Evolutionary conservation across 2,329 filamentous ascomycete species (phyloP), one percentile per base, ranked within the genome.

Genomic region (Verticillium zaregamsianum): DNA sequence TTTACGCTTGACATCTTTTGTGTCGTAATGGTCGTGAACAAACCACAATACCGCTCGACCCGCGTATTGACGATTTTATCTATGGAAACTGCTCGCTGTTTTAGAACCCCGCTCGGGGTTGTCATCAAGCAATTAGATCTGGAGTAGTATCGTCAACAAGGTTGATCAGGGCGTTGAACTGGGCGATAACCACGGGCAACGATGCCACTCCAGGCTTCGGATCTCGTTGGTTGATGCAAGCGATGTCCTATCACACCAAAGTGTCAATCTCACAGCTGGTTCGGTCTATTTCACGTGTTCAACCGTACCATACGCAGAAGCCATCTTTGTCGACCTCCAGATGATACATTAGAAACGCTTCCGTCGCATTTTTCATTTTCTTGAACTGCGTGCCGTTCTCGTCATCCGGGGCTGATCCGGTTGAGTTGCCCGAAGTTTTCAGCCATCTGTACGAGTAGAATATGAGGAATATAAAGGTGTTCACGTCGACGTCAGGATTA

Each of bases 91-190:
- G 4, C 6, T 5, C 28, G 28, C 1, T 28, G 28, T 4, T 4
- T 25, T 25, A 25, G 25, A 25, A 25, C 5, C 25, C 25, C 25
- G 25, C 25, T 25, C 25, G 25, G 25, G 25, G 3, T 25, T 25
- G 25, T 25, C 5, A 4, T 25, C 3, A 25, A 25, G 25, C 25
- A 25, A 25, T 4, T 4, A 25, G 25, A 25, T 25, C 25, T 4
- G 5, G 25, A 25, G 25, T 4, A 25, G 59, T 28, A 5, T 73
- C 67, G 55, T 76, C 73, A 2, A 71, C 64, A 33, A 79, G 68
- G 57, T 76, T 77, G 64, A 78, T 74, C 58, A 77, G 67, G 5
- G 71, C 74, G 63, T 78, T 65, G 67, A 76, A 78, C 61, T 77
- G 74, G 2, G 72, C 66, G n/a, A 78, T 63, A 57, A 73, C 70